Base-by-base conservation (phyloP, 2,329 filamentous ascomycete genomes). In the Claviceps monticola region DNA sequence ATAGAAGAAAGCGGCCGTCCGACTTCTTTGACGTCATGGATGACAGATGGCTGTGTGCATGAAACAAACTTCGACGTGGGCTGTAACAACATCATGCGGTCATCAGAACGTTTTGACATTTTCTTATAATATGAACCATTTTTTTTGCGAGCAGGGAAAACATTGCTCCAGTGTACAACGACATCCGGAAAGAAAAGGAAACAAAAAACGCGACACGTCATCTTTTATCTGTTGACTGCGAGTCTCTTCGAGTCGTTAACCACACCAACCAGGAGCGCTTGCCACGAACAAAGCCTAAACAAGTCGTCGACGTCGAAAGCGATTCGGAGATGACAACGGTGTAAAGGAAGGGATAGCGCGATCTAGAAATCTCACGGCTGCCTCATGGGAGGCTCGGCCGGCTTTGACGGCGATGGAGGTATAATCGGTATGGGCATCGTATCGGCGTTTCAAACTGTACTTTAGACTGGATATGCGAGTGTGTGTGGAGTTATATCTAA, bases 361-460 rank as follows among this genome's bases (percentile, higher is more conserved):
- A 43, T 43, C 14, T 16, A n/a, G 21, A 26, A 19, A 16, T 17
- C 13, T 23, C 13, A 26, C n/a, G 44, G 45, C n/a, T 21, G 42
- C 34, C 36, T 34, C 3, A 49, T 26, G 5, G 13, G 21, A 17
- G 42, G 43, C 29, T 39, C 45, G 51, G 41, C 21, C 29, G 47
- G 34, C 39, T 42, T 42, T 36, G 56, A 57, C 56, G 46, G 26
- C 23, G 38, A 46, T 38, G 38, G 51, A 53, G 37, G 43, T 17
- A 34, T 21, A 26, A 50, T 14, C 58, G 60, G 56, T 50, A 51
- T 56, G 57, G 60, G 62, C 63, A 66, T 65, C 57, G 59, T 59
- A 59, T 55, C 57, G 64, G 64, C 62, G 64, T 66, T 66, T 38
- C 54, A 52, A 34, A 59, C 43, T 65, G 62, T 64, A 64, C 59